A percentile compares a stretch with the other conserved stretches of the same genome.
Conservation (phyloP, 2,329 filamentous ascomycete species). For the Apiospora sp. region DNA sequence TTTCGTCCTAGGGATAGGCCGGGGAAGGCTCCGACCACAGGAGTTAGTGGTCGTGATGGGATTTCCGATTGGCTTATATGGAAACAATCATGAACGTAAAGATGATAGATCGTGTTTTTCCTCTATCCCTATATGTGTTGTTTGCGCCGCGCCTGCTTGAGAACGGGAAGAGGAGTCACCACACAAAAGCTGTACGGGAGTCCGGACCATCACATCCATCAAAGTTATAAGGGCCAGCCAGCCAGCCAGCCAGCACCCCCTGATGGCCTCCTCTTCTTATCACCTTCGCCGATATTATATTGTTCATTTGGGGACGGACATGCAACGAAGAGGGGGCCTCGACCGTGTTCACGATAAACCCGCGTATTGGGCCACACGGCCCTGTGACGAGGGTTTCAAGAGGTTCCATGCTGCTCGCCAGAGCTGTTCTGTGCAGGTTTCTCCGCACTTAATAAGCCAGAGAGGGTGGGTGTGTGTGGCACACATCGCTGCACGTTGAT, state of each 20-base stretch:
- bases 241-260: background rate
- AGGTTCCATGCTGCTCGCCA: slow-evolving; percentile 4
- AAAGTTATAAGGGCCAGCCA: background rate
- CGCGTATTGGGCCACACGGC: background rate
- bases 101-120: slow-evolving; percentile 14
- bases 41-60: background rate
- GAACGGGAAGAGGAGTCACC: background rate
- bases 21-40: slow-evolving; percentile 21
- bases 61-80: slow-evolving; percentile 15
- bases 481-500: slow-evolving; percentile 7
- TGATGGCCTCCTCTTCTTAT: background rate
- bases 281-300: background rate
- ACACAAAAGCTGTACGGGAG: background rate
- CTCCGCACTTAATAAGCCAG: slow-evolving; percentile 5
- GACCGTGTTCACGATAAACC: background rate
- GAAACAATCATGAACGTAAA: background rate
- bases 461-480: background rate
- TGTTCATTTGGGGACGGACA: background rate
- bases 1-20: background rate
- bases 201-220: slow-evolving; percentile 1
- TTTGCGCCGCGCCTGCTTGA: slow-evolving; percentile 2
- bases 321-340: background rate
- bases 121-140: background rate
- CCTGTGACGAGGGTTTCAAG: slow-evolving; percentile 13
- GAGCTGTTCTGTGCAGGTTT: background rate